Conservation (phyloP, 208 protist genomes). For the Acanthamoeba rhysodes region DNA sequence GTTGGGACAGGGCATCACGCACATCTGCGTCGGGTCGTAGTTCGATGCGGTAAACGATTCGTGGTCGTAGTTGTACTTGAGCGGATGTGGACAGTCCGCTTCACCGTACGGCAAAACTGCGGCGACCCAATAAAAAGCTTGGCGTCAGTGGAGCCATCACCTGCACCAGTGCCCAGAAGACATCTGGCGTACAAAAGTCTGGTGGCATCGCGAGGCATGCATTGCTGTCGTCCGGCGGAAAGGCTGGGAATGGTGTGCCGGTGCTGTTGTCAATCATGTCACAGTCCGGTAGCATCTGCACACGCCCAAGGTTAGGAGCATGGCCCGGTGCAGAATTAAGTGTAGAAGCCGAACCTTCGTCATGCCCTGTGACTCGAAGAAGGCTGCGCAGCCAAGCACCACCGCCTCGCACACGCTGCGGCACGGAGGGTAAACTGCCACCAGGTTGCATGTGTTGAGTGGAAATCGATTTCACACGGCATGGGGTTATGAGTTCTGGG, state of each 20-base stretch:
- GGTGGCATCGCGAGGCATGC: conserved; percentile 5
- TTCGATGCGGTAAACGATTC: not conserved
- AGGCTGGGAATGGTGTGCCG: not conserved
- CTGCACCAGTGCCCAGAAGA: not conserved
- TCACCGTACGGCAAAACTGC: conserved; percentile 23
- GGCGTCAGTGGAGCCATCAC: not conserved
- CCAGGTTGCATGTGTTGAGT: not conserved
- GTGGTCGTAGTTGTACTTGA: conserved; percentile 62
- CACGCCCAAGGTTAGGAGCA: too few relatives aligned
- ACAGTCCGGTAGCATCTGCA: not conserved
- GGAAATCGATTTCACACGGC: too few relatives aligned
- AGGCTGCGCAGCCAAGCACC: not conserved
- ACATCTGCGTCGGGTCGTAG: conserved; percentile 31
- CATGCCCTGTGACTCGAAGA: conserved; percentile 12
- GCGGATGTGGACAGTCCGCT: conserved; percentile 55
- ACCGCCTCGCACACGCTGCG: conserved; percentile 9
- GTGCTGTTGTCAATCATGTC: conserved; percentile 68
- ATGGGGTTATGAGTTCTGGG: too few relatives aligned
- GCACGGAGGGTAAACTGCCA: conserved; percentile 42
- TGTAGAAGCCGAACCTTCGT: not conserved
- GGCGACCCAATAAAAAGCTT: not conserved
- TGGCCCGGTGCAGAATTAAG: too few relatives aligned
- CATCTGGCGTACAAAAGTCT: not conserved
- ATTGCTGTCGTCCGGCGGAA: conserved; percentile 1
- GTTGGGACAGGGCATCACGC: conserved; percentile 28